phyloP scores from a whole-genome alignment of 441 rosid genomes.

The Gossypium armourianum region DNA sequence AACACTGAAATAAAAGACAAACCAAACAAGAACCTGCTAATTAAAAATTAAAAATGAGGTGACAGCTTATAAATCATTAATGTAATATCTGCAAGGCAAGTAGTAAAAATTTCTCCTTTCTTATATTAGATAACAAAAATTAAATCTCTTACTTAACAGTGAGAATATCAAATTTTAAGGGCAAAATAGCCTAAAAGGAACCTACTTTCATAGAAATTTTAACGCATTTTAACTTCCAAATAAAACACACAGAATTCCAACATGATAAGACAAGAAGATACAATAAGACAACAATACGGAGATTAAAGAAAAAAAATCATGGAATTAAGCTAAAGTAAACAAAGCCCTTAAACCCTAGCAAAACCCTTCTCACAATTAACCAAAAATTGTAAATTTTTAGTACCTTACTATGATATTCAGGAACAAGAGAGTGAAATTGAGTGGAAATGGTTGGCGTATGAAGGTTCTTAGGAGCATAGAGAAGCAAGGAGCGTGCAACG shows the following conservation, averaged over 20 bases:
- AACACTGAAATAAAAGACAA: neutral
- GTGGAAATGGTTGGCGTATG: conserved; percentile 30
- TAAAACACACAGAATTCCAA: neutral
- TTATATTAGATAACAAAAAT: neutral
- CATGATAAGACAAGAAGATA: neutral
- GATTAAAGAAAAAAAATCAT: neutral
- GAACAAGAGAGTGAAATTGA: conserved; percentile 30
- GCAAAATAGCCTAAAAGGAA: neutral
- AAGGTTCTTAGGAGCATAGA: conserved; percentile 29
- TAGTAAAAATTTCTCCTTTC: neutral
- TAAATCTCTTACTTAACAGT: neutral
- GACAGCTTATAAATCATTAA: neutral
- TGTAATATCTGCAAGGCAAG: neutral
- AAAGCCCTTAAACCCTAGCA: neutral
- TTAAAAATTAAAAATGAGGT: neutral
- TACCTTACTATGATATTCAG: conserved; percentile 37
- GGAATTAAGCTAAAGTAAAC: neutral
- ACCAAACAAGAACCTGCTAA: neutral
- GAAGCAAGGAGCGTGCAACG: conserved; percentile 39
- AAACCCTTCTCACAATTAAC: neutral
- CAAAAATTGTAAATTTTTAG: neutral
- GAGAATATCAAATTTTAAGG: neutral
- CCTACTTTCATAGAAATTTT: neutral
- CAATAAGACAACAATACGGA: neutral
- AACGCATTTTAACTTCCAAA: neutral